These are phyloP conservation scores for Cyberlindnera nakhonratchasimensis DNA, from an alignment of 805 yeast genomes.

Conservation along the genomic window DNA sequence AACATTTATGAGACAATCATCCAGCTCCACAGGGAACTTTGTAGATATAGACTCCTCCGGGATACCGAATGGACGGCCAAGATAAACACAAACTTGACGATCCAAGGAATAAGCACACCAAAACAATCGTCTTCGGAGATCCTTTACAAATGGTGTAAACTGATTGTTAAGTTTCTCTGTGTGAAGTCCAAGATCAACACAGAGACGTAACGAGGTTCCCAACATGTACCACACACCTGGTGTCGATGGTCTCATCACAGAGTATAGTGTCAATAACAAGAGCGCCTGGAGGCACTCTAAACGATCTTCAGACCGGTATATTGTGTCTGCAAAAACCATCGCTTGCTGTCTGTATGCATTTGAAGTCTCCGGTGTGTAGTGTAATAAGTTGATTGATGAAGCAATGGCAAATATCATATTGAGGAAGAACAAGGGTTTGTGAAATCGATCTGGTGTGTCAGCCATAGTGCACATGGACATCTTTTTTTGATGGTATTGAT, in stretches of 20 bases:
- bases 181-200: constrained; percentile 84
- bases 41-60: constrained; percentile 77
- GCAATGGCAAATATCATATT: constrained; percentile 80
- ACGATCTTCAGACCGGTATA: constrained; percentile 55
- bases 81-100: constrained; percentile 78
- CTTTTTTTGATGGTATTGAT: constrained; percentile 32
- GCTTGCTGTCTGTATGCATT: constrained; percentile 72
- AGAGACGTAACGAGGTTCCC: constrained; percentile 74
- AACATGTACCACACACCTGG: constrained; percentile 93
- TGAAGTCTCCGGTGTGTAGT: constrained; percentile 60
- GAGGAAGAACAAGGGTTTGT: constrained; percentile 61
- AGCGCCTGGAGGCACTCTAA: constrained; percentile 73
- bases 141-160: constrained; percentile 55
- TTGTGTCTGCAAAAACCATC: constrained; percentile 50
- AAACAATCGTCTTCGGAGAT: constrained; percentile 70
- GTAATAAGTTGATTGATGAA: constrained; percentile 66
- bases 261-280: constrained; percentile 62
- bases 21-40: constrained; percentile 67
- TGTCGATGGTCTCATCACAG: constrained; percentile 82
- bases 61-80: constrained; percentile 85
- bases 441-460: constrained; percentile 45
- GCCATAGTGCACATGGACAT: constrained; percentile 13
- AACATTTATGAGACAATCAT: constrained; percentile 59
- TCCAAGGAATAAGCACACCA: constrained; percentile 91
- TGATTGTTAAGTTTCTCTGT: constrained; percentile 47